phyloP scores from a whole-genome alignment of 768 basidiomycete genomes.

The Pholiota conissans region DNA sequence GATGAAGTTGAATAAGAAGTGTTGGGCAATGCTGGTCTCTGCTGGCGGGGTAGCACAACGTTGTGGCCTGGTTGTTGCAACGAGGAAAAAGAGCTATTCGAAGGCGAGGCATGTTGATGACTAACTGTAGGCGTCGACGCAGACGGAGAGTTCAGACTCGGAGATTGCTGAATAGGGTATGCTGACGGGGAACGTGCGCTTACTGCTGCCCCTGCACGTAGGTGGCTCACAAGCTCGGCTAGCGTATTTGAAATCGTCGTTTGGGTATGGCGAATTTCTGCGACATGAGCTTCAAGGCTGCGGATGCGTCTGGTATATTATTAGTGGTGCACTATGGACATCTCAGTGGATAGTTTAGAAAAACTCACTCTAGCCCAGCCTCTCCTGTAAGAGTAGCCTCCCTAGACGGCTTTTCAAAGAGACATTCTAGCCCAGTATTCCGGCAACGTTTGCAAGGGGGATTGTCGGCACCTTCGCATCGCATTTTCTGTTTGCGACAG shows the following conservation, averaged over 20 bases:
- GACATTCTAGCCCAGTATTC: constrained; percentile 85
- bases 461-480: constrained; percentile 94
- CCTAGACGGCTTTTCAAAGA: constrained; percentile 91
- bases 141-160: constrained; percentile 61
- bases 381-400: constrained; percentile 88
- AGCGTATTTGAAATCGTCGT: constrained; percentile 76
- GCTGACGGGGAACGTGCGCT: constrained; percentile 64
- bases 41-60: constrained; percentile 28
- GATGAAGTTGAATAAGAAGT: constrained; percentile 35
- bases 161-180: constrained; percentile 62
- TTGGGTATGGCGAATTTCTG: constrained; percentile 76
- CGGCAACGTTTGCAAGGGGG: constrained; percentile 95
- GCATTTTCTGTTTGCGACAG: constrained; percentile 96
- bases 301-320: constrained; percentile 73
- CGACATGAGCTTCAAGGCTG: constrained; percentile 83
- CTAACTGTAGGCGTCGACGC: constrained; percentile 48
- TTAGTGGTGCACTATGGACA: constrained; percentile 12
- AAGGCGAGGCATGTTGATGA: constrained; percentile 43
- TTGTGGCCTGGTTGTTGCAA: constrained; percentile 26
- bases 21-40: constrained; percentile 38
- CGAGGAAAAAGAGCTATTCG: constrained; percentile 30
- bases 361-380: constrained; percentile 81
- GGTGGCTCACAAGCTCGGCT: constrained; percentile 74
- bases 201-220: constrained; percentile 60
- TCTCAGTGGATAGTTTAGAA: not conserved